Evolutionary conservation across 306 rosid species (phyloP).

Genomic region (Pyrus communis): DNA sequence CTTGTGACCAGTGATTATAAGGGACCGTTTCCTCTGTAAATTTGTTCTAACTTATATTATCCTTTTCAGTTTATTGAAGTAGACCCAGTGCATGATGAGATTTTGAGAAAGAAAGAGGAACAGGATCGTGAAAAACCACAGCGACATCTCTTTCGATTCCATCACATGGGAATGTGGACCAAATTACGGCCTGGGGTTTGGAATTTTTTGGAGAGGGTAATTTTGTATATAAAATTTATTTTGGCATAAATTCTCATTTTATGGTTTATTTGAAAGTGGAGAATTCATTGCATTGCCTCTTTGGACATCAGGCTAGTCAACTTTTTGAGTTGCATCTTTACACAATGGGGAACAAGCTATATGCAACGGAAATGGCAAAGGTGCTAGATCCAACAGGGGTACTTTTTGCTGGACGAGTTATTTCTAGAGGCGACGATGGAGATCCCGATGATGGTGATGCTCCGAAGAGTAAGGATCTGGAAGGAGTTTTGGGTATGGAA

Average conservation of each 20-base stretch:
- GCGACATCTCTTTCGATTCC: conserved; percentile 84
- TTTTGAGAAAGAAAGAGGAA: conserved; percentile 88
- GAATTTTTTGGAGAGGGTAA: conserved; percentile 95
- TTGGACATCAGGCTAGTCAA: conserved; percentile 75
- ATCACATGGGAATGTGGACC: conserved; percentile 99
- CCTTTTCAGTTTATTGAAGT: conserved; percentile 83
- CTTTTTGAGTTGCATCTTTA: conserved; percentile 94
- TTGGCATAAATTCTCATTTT: conserved; percentile 1
- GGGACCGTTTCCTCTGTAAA: background rate
- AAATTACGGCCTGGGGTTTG: conserved; percentile 96
- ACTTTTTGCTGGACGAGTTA: conserved; percentile 87
- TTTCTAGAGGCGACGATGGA: conserved; percentile 88
- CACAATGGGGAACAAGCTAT: conserved; percentile 97
- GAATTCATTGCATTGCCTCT: conserved; percentile 8
- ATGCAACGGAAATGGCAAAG: conserved; percentile 99
- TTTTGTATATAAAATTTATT: conserved; percentile 5
- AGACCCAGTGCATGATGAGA: conserved; percentile 85
- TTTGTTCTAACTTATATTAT: conserved; percentile 17
- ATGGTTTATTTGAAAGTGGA: conserved; percentile 7
- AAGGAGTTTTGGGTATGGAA: conserved; percentile 99
- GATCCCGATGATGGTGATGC: conserved; percentile 70
- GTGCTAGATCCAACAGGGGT: conserved; percentile 88
- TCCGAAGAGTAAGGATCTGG: conserved; percentile 94
- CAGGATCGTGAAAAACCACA: conserved; percentile 72
- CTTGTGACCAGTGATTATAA: background rate